Percentiles rank a stretch among this genome's conserved stretches.
phyloP scores from a whole-genome alignment of 208 protist genomes.

The Angomonas deanei region DNA sequence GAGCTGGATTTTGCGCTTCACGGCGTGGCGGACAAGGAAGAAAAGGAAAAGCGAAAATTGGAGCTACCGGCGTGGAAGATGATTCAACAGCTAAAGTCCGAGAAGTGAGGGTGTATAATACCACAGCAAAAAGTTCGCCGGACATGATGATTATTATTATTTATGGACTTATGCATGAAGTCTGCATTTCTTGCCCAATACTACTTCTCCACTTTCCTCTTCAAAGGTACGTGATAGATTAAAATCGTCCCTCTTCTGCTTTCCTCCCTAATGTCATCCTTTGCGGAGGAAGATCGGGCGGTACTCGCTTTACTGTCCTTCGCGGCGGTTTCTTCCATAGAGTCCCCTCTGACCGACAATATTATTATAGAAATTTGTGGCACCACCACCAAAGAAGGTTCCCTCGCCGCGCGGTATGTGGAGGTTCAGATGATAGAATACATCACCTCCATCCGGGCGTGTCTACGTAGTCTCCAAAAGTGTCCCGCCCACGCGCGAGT shows the following conservation, averaged over 20 bases:
- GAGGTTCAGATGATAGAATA: constrained; percentile 47
- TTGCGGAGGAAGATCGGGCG: background rate
- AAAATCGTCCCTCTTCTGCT: too few species aligned
- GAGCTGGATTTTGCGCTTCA: constrained; percentile 6
- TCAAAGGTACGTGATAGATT: too few species aligned
- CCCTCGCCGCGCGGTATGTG: constrained; percentile 21
- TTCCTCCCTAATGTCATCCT: too few species aligned
- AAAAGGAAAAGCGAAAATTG: background rate
- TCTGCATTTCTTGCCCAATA: too few species aligned
- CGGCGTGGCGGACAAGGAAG: background rate
- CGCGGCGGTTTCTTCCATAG: background rate
- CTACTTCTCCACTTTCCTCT: too few species aligned
- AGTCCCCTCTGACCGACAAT: background rate
- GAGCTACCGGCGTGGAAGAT: constrained; percentile 16
- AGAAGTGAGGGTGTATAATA: too few species aligned
- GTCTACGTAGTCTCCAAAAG: constrained; percentile 41
- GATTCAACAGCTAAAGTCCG: background rate
- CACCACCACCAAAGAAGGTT: too few species aligned
- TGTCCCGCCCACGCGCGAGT: constrained; percentile 19
- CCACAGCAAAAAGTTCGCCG: too few species aligned
- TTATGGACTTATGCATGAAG: too few species aligned
- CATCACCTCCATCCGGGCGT: constrained; percentile 39
- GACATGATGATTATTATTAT: too few species aligned
- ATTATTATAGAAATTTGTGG: background rate
- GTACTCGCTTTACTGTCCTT: background rate